phyloP scores from a whole-genome alignment of 176 grass and related monocot genomes.

The Zea luxurians region DNA sequence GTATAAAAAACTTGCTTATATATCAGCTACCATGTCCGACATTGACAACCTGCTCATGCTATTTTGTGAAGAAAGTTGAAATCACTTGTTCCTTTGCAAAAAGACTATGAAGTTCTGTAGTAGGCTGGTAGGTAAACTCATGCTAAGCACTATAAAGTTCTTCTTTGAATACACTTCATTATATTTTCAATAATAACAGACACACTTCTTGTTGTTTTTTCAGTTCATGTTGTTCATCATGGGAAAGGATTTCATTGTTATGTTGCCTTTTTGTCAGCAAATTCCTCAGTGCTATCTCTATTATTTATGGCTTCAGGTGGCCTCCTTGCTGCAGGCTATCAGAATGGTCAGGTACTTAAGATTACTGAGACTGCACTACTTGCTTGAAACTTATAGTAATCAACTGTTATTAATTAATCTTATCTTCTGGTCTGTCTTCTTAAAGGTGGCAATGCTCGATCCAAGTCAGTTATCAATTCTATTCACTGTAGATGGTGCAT shows the following conservation, averaged over 20 bases:
- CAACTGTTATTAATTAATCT: slow-evolving; percentile 32
- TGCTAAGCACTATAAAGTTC: slow-evolving; percentile 16
- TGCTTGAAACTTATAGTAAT: slow-evolving; percentile 29
- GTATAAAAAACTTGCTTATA: not conserved
- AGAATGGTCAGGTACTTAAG: slow-evolving; percentile 82
- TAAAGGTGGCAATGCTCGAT: slow-evolving; percentile 83
- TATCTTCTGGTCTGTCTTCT: slow-evolving; percentile 38
- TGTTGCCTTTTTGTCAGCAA: slow-evolving; percentile 62
- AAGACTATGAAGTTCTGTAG: slow-evolving; percentile 21
- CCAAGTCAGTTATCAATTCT: slow-evolving; percentile 57
- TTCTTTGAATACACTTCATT: not conserved
- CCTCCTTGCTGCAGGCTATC: slow-evolving; percentile 62
- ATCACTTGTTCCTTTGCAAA: slow-evolving; percentile 9
- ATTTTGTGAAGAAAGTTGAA: not conserved
- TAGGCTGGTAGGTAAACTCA: slow-evolving; percentile 5
- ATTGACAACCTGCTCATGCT: slow-evolving; percentile 23
- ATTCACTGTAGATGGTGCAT: slow-evolving; percentile 64
- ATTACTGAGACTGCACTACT: slow-evolving; percentile 21
- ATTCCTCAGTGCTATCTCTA: slow-evolving; percentile 53
- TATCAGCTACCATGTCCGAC: slow-evolving; percentile 8
- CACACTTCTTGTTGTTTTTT: slow-evolving; percentile 19
- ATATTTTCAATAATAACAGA: slow-evolving; percentile 37
- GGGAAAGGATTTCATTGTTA: slow-evolving; percentile 74
- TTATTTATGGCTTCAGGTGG: slow-evolving; percentile 58
- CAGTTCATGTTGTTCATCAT: slow-evolving; percentile 69